Evolutionary conservation across 169 alveolate genomes (phyloP).

Genomic region (Plasmodium cynomolgi): DNA sequence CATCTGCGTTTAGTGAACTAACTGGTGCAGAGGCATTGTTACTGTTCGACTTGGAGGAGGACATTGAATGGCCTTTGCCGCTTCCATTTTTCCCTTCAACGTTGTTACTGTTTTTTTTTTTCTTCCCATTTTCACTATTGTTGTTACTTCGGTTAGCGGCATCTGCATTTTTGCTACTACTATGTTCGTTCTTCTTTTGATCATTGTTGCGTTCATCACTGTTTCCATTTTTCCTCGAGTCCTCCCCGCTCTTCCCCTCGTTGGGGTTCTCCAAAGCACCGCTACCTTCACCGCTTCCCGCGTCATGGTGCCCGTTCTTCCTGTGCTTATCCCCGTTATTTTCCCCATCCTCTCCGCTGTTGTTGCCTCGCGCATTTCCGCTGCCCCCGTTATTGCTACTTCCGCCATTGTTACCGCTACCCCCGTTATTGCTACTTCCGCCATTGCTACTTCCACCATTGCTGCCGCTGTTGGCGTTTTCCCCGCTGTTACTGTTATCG

Average conservation of each 20-base stretch:
- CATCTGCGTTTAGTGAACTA: slow-evolving; percentile 75
- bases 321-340: neutral
- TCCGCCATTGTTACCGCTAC: neutral
- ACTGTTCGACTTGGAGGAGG: neutral
- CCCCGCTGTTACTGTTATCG: neutral
- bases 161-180: neutral
- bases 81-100: slow-evolving; percentile 1
- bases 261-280: neutral
- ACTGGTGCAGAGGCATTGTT: neutral
- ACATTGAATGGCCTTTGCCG: neutral
- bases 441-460: neutral
- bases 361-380: neutral
- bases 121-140: neutral
- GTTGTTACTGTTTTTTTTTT: neutral
- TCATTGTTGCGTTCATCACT: neutral
- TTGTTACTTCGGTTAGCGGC: neutral
- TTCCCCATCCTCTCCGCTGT: neutral
- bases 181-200: neutral
- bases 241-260: slow-evolving; percentile 4
- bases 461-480: neutral
- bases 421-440: neutral
- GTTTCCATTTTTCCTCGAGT: neutral
- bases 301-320: neutral
- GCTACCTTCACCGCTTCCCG: neutral
- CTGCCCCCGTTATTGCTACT: neutral